These are phyloP conservation scores for Durusdinium trenchii DNA, from an alignment of 73 alveolate genomes.

Conservation along the genomic window DNA sequence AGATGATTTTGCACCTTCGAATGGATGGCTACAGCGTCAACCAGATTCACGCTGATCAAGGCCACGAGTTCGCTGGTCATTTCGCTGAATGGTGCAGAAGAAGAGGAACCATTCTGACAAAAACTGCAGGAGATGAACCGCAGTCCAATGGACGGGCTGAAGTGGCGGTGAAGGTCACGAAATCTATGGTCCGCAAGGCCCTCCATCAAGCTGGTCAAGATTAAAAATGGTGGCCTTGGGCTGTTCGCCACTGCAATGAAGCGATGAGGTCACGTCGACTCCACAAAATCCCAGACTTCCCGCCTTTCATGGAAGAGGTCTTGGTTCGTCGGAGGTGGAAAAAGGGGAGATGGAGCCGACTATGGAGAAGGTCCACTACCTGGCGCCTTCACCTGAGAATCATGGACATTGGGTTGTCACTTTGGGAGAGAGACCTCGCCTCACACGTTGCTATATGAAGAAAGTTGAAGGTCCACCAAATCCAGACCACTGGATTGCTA, in stretches of 20 bases:
- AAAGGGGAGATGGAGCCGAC: too few species aligned
- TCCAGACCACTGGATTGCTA: too few species aligned
- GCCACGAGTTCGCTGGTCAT: not conserved
- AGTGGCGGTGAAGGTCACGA: not conserved
- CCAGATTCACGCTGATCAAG: not conserved
- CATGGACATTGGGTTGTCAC: too few species aligned
- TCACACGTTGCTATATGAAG: too few species aligned
- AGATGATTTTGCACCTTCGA: not conserved
- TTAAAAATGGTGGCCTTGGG: not conserved
- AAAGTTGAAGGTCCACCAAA: too few species aligned
- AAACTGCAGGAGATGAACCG: constrained; percentile 22
- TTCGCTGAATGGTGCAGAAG: not conserved
- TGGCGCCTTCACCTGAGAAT: too few species aligned
- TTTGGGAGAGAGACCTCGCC: too few species aligned
- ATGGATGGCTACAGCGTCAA: not conserved
- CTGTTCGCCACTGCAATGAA: not conserved
- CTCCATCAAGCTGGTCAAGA: not conserved
- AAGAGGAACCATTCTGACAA: not conserved
- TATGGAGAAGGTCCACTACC: too few species aligned
- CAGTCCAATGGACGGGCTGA: not conserved
- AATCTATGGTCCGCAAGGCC: not conserved
- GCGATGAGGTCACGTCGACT: not conserved
- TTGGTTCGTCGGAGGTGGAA: not conserved
- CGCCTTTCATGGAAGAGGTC: not conserved
- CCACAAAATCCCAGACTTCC: not conserved